phyloP scores from a whole-genome alignment of 2,329 filamentous ascomycete genomes.

The Simplicillium sp. region DNA sequence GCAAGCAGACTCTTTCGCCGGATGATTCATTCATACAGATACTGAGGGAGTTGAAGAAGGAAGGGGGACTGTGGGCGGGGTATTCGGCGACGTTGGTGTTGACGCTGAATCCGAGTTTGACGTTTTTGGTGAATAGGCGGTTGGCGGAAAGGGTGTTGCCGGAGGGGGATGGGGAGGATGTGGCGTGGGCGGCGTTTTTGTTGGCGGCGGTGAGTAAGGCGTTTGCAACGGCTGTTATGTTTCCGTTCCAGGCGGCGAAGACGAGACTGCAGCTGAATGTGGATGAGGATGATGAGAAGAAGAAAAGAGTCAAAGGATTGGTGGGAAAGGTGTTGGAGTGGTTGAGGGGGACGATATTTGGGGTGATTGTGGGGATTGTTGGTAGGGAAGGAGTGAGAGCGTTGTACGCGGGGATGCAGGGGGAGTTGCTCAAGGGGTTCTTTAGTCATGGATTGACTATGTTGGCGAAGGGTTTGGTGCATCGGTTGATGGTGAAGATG shows the following conservation, averaged over 20 bases:
- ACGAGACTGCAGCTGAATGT: constrained; percentile 56
- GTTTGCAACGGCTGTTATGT: constrained; percentile 66
- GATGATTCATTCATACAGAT: constrained; percentile 44
- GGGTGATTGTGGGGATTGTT: constrained; percentile 47
- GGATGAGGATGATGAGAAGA: not conserved
- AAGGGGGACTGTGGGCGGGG: constrained; percentile 82
- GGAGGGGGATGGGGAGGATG: constrained; percentile 27
- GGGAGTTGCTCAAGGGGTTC: constrained; percentile 74
- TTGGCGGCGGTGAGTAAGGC: constrained; percentile 71
- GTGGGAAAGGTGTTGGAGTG: constrained; percentile 11
- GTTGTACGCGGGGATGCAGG: constrained; percentile 67
- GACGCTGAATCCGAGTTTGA: constrained; percentile 78
- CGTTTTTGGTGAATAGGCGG: constrained; percentile 72
- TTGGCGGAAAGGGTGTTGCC: constrained; percentile 51
- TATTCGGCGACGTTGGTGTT: constrained; percentile 74
- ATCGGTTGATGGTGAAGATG: constrained; percentile 59
- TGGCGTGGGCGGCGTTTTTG: constrained; percentile 32
- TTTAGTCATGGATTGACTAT: constrained; percentile 81
- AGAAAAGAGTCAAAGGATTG: constrained; percentile 3
- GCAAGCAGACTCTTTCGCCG: constrained; percentile 61
- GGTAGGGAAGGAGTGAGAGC: constrained; percentile 56
- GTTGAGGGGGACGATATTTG: constrained; percentile 46
- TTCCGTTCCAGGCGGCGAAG: constrained; percentile 82
- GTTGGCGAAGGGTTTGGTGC: constrained; percentile 72
- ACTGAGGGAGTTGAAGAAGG: constrained; percentile 50